A percentile compares a stretch with the other conserved stretches of the same genome.
Conservation (phyloP, 768 basidiomycete species). For the Postia placenta region DNA sequence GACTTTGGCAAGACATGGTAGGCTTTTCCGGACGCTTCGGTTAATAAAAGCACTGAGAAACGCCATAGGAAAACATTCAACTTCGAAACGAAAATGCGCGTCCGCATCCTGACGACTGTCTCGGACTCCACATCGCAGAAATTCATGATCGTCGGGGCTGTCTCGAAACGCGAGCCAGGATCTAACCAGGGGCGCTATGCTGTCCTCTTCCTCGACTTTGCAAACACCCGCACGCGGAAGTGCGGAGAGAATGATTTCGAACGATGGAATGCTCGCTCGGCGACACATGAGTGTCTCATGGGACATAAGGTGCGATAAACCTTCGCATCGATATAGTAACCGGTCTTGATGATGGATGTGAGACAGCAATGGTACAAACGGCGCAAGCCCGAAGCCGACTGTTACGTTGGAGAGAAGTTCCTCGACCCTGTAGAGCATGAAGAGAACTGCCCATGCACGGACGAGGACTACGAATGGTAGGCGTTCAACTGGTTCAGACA, state of each 20-base stretch:
- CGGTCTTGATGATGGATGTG: neutral
- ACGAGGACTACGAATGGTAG: conserved; percentile 93
- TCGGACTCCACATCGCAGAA: conserved; percentile 97
- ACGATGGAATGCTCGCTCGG: conserved; percentile 75
- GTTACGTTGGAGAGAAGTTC: conserved; percentile 90
- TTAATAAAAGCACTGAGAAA: neutral
- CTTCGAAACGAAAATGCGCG: conserved; percentile 64
- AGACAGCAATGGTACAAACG: conserved; percentile 89
- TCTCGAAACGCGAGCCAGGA: conserved; percentile 53
- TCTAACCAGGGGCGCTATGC: conserved; percentile 56
- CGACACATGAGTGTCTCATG: conserved; percentile 79
- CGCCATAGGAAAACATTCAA: conserved; percentile 59
- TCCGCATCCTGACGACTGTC: conserved; percentile 77
- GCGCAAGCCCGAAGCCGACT: conserved; percentile 75
- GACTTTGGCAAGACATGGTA: conserved; percentile 84
- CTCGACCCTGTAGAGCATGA: conserved; percentile 79
- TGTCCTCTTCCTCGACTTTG: conserved; percentile 80
- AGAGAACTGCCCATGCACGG: conserved; percentile 76
- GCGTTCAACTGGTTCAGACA: conserved; percentile 11
- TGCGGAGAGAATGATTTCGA: conserved; percentile 75
- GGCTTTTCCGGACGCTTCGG: conserved; percentile 20
- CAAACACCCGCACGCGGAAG: conserved; percentile 56
- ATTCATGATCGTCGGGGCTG: conserved; percentile 82
- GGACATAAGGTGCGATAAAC: conserved; percentile 62
- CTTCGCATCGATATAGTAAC: neutral